phyloP scores from a whole-genome alignment of 2,329 filamentous ascomycete genomes.

The Diaporthe ilicicola region DNA sequence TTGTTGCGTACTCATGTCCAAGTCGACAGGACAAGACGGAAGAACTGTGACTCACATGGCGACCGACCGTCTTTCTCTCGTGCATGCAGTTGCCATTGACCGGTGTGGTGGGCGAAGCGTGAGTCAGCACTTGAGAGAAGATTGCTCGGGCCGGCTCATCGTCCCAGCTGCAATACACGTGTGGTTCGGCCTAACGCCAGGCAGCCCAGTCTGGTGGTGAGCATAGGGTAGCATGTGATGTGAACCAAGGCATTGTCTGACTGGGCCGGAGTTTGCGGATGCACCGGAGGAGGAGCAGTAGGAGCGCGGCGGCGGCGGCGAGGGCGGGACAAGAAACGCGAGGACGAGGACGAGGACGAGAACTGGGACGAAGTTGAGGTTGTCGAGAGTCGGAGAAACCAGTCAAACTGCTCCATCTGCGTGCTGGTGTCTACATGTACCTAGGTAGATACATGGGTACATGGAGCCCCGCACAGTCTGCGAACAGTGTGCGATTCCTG shows the following conservation, averaged over 20 bases:
- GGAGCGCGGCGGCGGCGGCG: conserved; percentile 14
- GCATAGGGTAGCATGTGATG: neutral
- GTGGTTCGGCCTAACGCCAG: neutral
- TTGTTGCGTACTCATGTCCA: neutral
- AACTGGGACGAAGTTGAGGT: neutral
- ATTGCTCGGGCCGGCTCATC: neutral
- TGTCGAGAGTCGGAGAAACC: neutral
- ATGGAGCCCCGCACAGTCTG: conserved; percentile 5
- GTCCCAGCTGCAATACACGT: neutral
- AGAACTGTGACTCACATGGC: neutral
- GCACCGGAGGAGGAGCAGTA: neutral
- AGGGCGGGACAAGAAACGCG: conserved; percentile 1
- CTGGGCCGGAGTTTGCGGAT: conserved; percentile 18
- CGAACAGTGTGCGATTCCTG: neutral
- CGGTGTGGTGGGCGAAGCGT: neutral
- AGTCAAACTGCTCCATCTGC: neutral
- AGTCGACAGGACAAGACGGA: neutral
- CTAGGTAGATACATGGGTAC: neutral
- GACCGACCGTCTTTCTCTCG: neutral
- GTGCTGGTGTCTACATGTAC: neutral
- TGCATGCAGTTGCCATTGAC: neutral
- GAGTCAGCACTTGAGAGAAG: conserved; percentile 11
- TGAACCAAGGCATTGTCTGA: neutral
- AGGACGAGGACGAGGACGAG: neutral
- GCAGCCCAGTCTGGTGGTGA: conserved; percentile 3